phyloP scores from a whole-genome alignment of 768 basidiomycete species.

The Serpula lacrymans region DNA sequence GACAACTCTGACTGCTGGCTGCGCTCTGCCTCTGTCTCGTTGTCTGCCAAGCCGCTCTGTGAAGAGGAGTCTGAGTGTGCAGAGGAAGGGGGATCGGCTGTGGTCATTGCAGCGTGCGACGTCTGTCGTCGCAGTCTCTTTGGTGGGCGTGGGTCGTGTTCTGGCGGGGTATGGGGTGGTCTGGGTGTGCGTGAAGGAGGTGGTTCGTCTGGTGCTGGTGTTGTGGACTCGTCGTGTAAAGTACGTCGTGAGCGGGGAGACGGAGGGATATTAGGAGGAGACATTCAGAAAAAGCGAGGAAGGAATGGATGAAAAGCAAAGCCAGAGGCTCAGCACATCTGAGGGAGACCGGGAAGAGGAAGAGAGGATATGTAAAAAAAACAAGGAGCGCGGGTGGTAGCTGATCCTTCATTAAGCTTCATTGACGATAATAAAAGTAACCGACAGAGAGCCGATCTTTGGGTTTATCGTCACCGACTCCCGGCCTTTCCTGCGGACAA shows the following conservation, averaged over 20 bases:
- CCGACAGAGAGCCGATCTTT: constrained; percentile 3
- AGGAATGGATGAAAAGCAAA: constrained; percentile 19
- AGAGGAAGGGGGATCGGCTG: constrained; percentile 22
- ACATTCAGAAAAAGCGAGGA: constrained; percentile 24
- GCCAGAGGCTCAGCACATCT: constrained; percentile 12
- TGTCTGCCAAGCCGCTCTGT: constrained; percentile 57
- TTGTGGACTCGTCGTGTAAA: constrained; percentile 12
- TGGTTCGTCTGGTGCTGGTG: neutral
- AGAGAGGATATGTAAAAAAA: neutral
- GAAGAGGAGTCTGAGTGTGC: constrained; percentile 42
- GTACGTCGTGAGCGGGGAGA: constrained; percentile 17
- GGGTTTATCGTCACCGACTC: no score
- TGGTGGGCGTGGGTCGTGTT: constrained; percentile 11
- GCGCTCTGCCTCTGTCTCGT: constrained; percentile 47
- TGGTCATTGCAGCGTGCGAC: constrained; percentile 19
- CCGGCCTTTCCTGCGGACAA: no score
- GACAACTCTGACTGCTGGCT: constrained; percentile 38
- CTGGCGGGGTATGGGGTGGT: constrained; percentile 9
- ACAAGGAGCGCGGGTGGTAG: neutral
- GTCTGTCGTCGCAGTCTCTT: constrained; percentile 16
- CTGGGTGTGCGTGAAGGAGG: neutral
- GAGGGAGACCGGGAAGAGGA: constrained; percentile 1
- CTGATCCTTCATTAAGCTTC: no score
- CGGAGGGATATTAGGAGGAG: constrained; percentile 15
- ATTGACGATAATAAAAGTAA: constrained; percentile 6